Evolutionary conservation across 495 filamentous ascomycete species (phyloP), one percentile per base, ranked within the genome.

Genomic region (Stereocaulon alpinum): DNA sequence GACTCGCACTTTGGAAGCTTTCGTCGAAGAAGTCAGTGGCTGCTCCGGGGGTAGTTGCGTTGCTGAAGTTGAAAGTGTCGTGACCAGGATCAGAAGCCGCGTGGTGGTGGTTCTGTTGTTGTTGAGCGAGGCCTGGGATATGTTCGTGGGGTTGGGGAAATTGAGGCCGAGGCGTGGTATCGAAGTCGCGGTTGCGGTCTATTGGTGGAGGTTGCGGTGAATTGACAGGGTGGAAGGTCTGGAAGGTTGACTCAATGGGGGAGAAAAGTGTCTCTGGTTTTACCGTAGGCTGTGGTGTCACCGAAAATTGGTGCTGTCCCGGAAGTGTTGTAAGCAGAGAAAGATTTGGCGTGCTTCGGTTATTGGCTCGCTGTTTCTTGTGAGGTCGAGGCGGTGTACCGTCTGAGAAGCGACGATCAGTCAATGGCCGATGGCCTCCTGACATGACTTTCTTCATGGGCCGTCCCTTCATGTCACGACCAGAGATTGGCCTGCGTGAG

Each of bases 321-420:
- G 61, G 42, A 34, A 63, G 52, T 9, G 44, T 11, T 22, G 58
- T 64, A 34, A 61, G 44, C 6, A 64, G 40, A 15, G 62, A 58
- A 9, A 64, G 58, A 30, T 54, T 64, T 17, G 59, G 58, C 11
- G 53, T 47, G 40, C 54, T 42, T 58, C 49, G 51, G 48, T 64
- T 64, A 43, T 64, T 64, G 40, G 43, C 34, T 37, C 59, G 53
- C 22, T 50, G 50, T 27, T 58, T 59, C 40, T 61, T 54, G 22
- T 54, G 47, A 34, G 59, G 54, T 57, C 54, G 44, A n/a, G 54
- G 54, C 41, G 62, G 42, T 45, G 57, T 53, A 22, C 58, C 60
- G 30, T 64, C 62, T 14, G 62, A 64, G 44, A 64, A 64, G 59
- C 62, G 62, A 42, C 62, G 62, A 43, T 64, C 62, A 32, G 24